Evolutionary conservation across 2,329 filamentous ascomycete species (phyloP), one percentile per base, ranked within the genome.

Genomic region (Tolypocladium pustulatum): DNA sequence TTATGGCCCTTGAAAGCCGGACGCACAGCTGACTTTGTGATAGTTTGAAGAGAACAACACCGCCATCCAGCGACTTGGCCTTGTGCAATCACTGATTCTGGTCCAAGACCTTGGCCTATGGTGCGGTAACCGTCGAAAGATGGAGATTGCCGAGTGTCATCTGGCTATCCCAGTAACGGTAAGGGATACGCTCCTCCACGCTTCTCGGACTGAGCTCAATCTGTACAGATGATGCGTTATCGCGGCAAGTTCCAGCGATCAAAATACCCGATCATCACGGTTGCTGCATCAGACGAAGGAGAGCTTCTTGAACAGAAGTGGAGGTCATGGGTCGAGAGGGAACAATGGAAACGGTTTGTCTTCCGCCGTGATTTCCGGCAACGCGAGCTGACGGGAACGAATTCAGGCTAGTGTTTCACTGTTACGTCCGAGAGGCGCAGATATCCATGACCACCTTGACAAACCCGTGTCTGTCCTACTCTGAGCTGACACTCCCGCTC

Each of bases 361-460:
- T 7, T 9, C 3, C 3, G 38, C 37, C n/a, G 12, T 8, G 7
- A n/a, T 56, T 10, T 22, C 8, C 9, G 38, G 9, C 15, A 30
- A 25, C 38, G 1, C 51, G 22, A 20, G 53, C 57, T 58, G 41
- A 58, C 54, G 36, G n/a, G 27, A 22, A 37, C 30, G 12, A 34
- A 10, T 2, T 1, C 49, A 81, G 81, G 40, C 79, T 91, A 2
- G 81, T 83, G 3, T 85, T 87, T 60, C 84, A 87, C 65, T 73
- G 82, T 17, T 87, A 87, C 63, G 71, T 86, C 6, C 79, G 85
- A 59, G 87, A 90, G 65, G 78, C 84, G 0, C 84, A 89, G 61
- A 78, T 81, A 4, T 88, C 87, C 2, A 86, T 90, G 74, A 82
- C 84, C 1, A 77, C 87, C 4, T 75, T 88, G 57, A 83, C 81